phyloP scores from a whole-genome alignment of 768 basidiomycete genomes.

The Coprinellus aureogranulatus region DNA sequence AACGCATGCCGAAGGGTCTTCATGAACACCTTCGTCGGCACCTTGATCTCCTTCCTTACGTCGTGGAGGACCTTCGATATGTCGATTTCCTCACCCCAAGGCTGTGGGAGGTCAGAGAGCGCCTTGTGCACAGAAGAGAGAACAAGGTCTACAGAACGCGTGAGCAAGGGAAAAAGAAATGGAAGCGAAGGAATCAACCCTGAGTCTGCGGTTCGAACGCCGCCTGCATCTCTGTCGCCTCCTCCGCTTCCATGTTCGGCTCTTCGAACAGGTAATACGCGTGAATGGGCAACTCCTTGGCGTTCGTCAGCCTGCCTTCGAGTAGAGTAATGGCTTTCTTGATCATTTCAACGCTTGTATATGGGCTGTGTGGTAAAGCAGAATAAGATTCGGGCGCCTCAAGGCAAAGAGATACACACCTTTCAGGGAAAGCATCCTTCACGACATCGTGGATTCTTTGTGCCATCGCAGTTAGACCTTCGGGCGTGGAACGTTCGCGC shows the following conservation, averaged over 20 bases:
- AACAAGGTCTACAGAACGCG: slow-evolving; percentile 3
- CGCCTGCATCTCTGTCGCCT: slow-evolving; percentile 53
- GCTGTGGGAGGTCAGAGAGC: slow-evolving; percentile 28
- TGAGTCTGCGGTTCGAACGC: slow-evolving; percentile 41
- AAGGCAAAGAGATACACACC: slow-evolving; percentile 49
- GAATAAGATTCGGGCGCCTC: too few relatives aligned
- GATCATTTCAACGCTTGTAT: slow-evolving; percentile 58
- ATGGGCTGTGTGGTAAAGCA: slow-evolving; percentile 25
- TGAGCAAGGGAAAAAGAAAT: neutral
- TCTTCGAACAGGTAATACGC: slow-evolving; percentile 79
- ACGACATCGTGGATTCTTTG: slow-evolving; percentile 50
- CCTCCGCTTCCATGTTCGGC: slow-evolving; percentile 55
- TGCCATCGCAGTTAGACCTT: slow-evolving; percentile 54
- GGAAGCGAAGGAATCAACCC: slow-evolving; percentile 29
- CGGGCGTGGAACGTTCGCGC: slow-evolving; percentile 46
- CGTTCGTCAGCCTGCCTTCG: slow-evolving; percentile 68
- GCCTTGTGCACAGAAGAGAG: slow-evolving; percentile 28
- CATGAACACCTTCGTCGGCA: slow-evolving; percentile 60
- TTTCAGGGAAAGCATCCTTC: slow-evolving; percentile 57
- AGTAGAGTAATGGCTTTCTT: slow-evolving; percentile 59
- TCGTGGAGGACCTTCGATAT: slow-evolving; percentile 37
- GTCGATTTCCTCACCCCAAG: slow-evolving; percentile 26
- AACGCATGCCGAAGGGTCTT: slow-evolving; percentile 72
- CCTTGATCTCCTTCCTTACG: slow-evolving; percentile 36
- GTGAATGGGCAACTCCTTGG: slow-evolving; percentile 66